These are phyloP conservation scores for Spergularia azorica DNA, from an alignment of 179 eudicot genomes.

Conservation along the genomic window DNA sequence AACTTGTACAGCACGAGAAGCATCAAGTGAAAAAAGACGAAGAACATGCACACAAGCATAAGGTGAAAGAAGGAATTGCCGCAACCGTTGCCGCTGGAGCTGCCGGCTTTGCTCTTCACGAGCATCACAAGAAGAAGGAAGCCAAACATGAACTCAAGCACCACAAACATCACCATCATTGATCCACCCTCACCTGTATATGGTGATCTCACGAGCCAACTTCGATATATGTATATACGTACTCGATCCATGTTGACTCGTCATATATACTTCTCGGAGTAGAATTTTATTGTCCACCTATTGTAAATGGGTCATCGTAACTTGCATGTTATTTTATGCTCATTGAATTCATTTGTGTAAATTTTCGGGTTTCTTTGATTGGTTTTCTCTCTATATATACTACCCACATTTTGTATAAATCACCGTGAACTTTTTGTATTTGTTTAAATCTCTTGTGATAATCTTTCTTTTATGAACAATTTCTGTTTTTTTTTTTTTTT, in stretches of 20 bases:
- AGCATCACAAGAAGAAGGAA: slow-evolving; percentile 37
- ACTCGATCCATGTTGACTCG: background rate
- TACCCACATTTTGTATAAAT: too few relatives aligned
- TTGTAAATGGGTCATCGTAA: too few relatives aligned
- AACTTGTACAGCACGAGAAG: slow-evolving; percentile 30
- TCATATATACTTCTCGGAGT: background rate
- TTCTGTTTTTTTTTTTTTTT: too few relatives aligned
- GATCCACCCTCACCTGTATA: background rate
- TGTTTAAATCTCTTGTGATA: too few relatives aligned
- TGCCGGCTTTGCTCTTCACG: slow-evolving; percentile 30
- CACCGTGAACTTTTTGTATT: too few relatives aligned
- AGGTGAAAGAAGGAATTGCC: slow-evolving; percentile 24
- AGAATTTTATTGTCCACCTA: too few relatives aligned
- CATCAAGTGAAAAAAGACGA: slow-evolving; percentile 29
- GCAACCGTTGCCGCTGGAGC: slow-evolving; percentile 31
- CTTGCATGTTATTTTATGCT: too few relatives aligned
- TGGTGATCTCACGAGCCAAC: background rate
- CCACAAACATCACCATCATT: slow-evolving; percentile 16
- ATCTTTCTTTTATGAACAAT: too few relatives aligned
- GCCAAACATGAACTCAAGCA: slow-evolving; percentile 31
- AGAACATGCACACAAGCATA: slow-evolving; percentile 28
- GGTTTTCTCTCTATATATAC: too few relatives aligned
- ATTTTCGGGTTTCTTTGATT: too few relatives aligned
- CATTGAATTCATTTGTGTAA: too few relatives aligned
- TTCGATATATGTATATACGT: background rate